Base-by-base conservation (phyloP, 805 yeast species). In the Ascoidea rubescens region DNA sequence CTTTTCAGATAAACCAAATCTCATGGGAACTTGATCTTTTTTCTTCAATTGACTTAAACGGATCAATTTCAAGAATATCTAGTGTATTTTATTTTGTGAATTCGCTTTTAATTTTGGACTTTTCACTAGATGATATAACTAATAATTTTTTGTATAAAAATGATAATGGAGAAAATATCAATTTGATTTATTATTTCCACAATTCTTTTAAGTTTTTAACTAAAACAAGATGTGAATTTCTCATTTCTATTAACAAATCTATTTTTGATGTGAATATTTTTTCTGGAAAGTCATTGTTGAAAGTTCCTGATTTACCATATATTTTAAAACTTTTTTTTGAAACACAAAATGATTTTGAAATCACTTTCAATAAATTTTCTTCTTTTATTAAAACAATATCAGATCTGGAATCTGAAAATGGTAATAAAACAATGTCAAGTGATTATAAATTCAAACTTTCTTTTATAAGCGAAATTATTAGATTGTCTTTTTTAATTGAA, bases 361-460 rank as follows among this genome's bases (percentile, higher is more conserved):
- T n/a, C 2, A 37, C 42, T 31, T 6, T 21, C 30, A n/a, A 8
- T 30, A 14, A 14, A 8, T 12, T 17, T 7, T 6, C 8, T 31
- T 17, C 8, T 48, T 17, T 5, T 37, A 8, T 31, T 17, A 6
- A 48, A 48, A 21, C 4, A 14, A 6, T 17, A 47, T 31, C 21
- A 21, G 4, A 28, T 12, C n/a, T 16, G 16, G 21, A n/a, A 8
- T 12, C 8, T 30, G 6, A 21, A 21, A 21, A 21, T 21, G 31
- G 14, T 28, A 28, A 46, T 12, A 46, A 21, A 14, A n/a, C 48
- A 16, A 10, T 12, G 2, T 17, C 48, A n/a, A 12, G 17, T 12
- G 48, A 45, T 21, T 10, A 47, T 8, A 6, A 49, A n/a, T 51
- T 51, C 45, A 54, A 49, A 28, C 33, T 44, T n/a, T 14, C 28